Conservation (phyloP, 2,329 filamentous ascomycete species). For the Fusarium hostae region DNA sequence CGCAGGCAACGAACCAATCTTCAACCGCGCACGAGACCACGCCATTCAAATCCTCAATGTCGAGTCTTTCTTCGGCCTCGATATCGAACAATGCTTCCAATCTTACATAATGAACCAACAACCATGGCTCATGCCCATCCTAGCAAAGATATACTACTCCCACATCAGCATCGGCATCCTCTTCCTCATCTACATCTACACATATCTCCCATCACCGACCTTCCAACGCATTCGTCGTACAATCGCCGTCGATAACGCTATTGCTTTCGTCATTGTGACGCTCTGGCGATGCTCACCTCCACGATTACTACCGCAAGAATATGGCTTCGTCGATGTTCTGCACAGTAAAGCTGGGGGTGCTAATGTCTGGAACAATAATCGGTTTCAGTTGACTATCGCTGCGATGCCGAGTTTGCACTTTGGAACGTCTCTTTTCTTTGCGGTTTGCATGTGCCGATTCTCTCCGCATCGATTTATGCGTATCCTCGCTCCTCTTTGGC, state of each 20-base stretch:
- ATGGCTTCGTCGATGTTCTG: conserved; percentile 60
- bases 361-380: conserved; percentile 57
- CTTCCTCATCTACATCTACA: conserved; percentile 61
- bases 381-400: conserved; percentile 59
- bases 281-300: conserved; percentile 61
- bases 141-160: conserved; percentile 58
- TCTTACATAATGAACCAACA: conserved; percentile 51
- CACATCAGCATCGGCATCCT: conserved; percentile 58
- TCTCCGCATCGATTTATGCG: conserved; percentile 54
- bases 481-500: conserved; percentile 55
- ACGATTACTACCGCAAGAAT: conserved; percentile 57
- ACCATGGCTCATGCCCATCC: conserved; percentile 52
- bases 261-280: conserved; percentile 60
- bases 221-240: conserved; percentile 58
- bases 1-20: conserved; percentile 51
- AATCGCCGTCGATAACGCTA: conserved; percentile 59
- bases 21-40: conserved; percentile 52
- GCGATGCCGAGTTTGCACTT: conserved; percentile 63
- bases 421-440: conserved; percentile 53
- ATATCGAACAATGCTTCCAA: conserved; percentile 55
- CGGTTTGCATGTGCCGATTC: conserved; percentile 50
- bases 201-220: conserved; percentile 52
- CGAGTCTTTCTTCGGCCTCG: conserved; percentile 52
- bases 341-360: conserved; percentile 47
- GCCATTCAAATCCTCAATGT: conserved; percentile 54